These are phyloP conservation scores for Colletotrichum zoysiae DNA, from an alignment of 2,329 filamentous ascomycete genomes.

Conservation along the genomic window DNA sequence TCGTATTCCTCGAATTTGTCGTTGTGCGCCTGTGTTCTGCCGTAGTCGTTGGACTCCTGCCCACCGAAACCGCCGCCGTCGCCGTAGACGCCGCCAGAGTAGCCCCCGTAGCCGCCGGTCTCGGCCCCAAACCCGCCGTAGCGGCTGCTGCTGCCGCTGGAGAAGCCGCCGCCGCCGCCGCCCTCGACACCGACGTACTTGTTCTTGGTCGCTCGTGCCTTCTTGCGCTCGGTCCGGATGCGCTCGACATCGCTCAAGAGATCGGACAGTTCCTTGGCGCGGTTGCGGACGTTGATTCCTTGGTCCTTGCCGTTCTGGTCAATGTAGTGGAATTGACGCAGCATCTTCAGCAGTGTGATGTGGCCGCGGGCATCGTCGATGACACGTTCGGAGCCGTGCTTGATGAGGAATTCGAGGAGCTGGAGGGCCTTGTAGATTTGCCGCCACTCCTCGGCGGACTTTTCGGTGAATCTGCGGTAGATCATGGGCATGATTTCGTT, in stretches of 20 bases:
- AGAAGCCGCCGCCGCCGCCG: slow-evolving; percentile 73
- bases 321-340: slow-evolving; percentile 98
- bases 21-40: slow-evolving; percentile 57
- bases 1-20: slow-evolving; percentile 97
- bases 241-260: slow-evolving; percentile 92
- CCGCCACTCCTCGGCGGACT: slow-evolving; percentile 97
- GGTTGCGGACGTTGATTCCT: slow-evolving; percentile 96
- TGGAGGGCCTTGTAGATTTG: slow-evolving; percentile 99
- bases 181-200: slow-evolving; percentile 97
- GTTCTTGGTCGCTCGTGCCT: slow-evolving; percentile 88
- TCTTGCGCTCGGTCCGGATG: slow-evolving; percentile 87
- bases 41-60: slow-evolving; percentile 72
- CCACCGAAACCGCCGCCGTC: slow-evolving; percentile 95
- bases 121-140: slow-evolving; percentile 96
- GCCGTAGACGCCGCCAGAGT: slow-evolving; percentile 85
- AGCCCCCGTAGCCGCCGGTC: slow-evolving; percentile 75
- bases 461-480: slow-evolving; percentile 98
- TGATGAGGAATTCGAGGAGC: slow-evolving; percentile 95
- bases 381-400: slow-evolving; percentile 97
- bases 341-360: slow-evolving; percentile 95
- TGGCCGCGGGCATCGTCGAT: slow-evolving; percentile 97
- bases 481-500: slow-evolving; percentile 99
- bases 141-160: slow-evolving; percentile 63
- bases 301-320: slow-evolving; percentile 98
- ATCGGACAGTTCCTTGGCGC: slow-evolving; percentile 94